Conservation (phyloP, 495 filamentous ascomycete species). For the Aspergillus taichungensis region DNA sequence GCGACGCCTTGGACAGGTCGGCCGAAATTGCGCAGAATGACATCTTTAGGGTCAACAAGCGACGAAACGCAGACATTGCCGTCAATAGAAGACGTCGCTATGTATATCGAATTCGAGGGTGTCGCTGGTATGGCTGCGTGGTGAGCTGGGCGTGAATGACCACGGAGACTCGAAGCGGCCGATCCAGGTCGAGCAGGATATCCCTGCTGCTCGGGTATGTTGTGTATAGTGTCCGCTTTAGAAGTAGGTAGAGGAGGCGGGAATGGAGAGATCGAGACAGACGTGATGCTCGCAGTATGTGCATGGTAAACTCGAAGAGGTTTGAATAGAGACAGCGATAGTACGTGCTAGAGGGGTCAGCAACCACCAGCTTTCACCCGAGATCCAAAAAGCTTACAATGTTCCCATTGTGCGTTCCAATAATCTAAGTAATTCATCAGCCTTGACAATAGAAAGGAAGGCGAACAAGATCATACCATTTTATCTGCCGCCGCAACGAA, state of each 20-base stretch:
- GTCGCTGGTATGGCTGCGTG: conserved; percentile 45
- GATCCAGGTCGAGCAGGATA: conserved; percentile 37
- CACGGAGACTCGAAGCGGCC: conserved; percentile 39
- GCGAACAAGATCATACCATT: conserved; percentile 54
- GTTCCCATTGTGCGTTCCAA: conserved; percentile 95
- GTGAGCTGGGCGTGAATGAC: conserved; percentile 38
- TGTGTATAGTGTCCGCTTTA: conserved; percentile 43
- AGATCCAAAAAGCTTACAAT: conserved; percentile 54
- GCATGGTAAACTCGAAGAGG: conserved; percentile 77
- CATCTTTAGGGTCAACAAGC: conserved; percentile 68
- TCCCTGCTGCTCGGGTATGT: conserved; percentile 40
- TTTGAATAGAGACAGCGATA: conserved; percentile 72
- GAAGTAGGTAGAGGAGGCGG: conserved; percentile 60
- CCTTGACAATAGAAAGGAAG: not conserved
- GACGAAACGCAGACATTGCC: conserved; percentile 88
- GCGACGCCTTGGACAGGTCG: conserved; percentile 84
- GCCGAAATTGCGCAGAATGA: conserved; percentile 85
- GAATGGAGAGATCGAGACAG: conserved; percentile 83
- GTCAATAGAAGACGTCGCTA: conserved; percentile 90
- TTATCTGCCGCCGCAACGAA: conserved; percentile 90
- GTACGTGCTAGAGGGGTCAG: conserved; percentile 58
- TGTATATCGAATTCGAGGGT: conserved; percentile 80
- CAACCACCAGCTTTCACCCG: not conserved
- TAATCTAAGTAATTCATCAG: conserved; percentile 48
- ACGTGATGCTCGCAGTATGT: conserved; percentile 83